Percentiles rank a stretch among this genome's conserved stretches.
phyloP scores from a whole-genome alignment of 176 grass and related monocot genomes.

The Musa beccarii region DNA sequence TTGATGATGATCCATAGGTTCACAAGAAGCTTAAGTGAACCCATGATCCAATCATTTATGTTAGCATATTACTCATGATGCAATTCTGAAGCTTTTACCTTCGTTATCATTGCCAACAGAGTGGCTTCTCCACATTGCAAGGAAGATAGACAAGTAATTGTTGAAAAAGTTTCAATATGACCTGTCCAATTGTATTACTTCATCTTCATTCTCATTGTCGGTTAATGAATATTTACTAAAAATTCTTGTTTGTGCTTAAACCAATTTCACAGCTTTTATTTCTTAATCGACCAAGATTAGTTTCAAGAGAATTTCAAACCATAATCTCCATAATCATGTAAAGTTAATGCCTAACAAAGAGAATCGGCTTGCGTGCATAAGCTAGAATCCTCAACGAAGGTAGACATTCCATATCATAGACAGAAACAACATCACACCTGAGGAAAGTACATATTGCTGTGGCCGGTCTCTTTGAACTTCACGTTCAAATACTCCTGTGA shows the following conservation, averaged over 20 bases:
- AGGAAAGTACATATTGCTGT: slow-evolving; percentile 99
- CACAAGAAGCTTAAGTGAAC: neutral
- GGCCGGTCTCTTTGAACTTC: slow-evolving; percentile 96
- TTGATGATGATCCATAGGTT: neutral
- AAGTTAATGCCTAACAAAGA: neutral
- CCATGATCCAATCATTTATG: neutral
- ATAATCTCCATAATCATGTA: neutral
- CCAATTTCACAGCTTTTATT: neutral
- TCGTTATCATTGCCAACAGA: neutral
- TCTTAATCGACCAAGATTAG: neutral
- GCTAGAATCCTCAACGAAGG: neutral
- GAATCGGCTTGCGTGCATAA: neutral
- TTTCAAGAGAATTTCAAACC: neutral
- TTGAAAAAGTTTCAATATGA: neutral
- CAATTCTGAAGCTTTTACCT: neutral
- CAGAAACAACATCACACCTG: slow-evolving; percentile 33
- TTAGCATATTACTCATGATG: neutral
- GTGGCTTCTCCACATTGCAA: neutral
- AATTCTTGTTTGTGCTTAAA: neutral
- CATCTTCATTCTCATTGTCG: neutral
- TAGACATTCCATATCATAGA: neutral
- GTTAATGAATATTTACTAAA: neutral
- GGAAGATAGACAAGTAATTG: neutral
- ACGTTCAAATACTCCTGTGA: slow-evolving; percentile 89
- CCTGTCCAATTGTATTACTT: neutral